Percentiles rank a stretch among this genome's conserved stretches.
These are phyloP conservation scores for Forsythia suspensa DNA, from an alignment of 257 asterid species.

Conservation along the genomic window DNA sequence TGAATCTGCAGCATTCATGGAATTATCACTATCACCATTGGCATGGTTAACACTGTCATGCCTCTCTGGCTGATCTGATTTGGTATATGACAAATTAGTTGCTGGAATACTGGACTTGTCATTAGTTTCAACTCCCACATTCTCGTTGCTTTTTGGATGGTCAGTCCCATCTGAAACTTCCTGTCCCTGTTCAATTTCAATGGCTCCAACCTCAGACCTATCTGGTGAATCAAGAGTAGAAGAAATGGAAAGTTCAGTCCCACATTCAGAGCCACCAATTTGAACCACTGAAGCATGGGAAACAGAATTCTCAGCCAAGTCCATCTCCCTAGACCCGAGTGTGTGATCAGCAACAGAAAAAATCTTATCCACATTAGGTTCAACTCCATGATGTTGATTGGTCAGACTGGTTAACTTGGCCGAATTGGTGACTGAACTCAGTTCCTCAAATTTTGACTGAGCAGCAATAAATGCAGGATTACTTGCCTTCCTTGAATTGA, in stretches of 20 bases:
- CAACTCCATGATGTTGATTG: slow-evolving; percentile 42
- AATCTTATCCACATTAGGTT: slow-evolving; percentile 37
- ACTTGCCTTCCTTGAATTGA: slow-evolving; percentile 48
- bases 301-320: slow-evolving; percentile 35
- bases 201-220: slow-evolving; percentile 55
- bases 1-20: slow-evolving; percentile 30
- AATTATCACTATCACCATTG: slow-evolving; percentile 27
- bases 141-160: slow-evolving; percentile 27
- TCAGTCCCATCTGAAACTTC: slow-evolving; percentile 36
- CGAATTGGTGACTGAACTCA: slow-evolving; percentile 46
- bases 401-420: slow-evolving; percentile 37
- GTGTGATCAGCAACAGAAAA: slow-evolving; percentile 40
- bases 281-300: slow-evolving; percentile 41
- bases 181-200: slow-evolving; percentile 40
- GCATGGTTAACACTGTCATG: slow-evolving; percentile 27
- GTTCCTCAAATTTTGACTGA: slow-evolving; percentile 83
- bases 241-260: slow-evolving; percentile 78
- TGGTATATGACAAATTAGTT: slow-evolving; percentile 33
- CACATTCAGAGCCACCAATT: slow-evolving; percentile 77
- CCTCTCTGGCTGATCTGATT: slow-evolving; percentile 35
- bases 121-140: slow-evolving; percentile 41
- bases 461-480: slow-evolving; percentile 90
- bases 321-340: slow-evolving; percentile 37
- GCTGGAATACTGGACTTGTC: slow-evolving; percentile 31
- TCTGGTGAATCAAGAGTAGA: slow-evolving; percentile 89